Evolutionary conservation across 2,329 filamentous ascomycete genomes (phyloP).

Genomic region (Knoxdaviesia proteae): DNA sequence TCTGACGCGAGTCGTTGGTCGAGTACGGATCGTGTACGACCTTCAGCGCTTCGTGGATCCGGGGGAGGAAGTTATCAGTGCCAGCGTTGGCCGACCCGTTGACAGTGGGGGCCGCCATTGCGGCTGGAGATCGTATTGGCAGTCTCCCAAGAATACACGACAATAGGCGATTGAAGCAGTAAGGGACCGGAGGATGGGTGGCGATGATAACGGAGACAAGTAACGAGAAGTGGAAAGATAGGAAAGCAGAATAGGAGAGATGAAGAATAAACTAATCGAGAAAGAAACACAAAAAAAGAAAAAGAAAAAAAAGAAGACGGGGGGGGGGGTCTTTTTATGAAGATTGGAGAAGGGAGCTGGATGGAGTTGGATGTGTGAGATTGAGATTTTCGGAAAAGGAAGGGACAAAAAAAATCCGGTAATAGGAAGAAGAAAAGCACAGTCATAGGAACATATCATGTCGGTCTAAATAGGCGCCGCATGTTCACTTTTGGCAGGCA

Average conservation of each 20-base stretch:
- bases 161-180: not conserved
- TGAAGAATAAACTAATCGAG: conserved; percentile 2
- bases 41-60: conserved; percentile 68
- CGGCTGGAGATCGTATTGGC: too few relatives aligned
- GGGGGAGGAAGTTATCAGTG: conserved; percentile 29
- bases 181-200: not conserved
- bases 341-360: too few relatives aligned
- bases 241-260: conserved; percentile 1
- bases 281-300: not conserved
- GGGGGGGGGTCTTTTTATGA: too few relatives aligned
- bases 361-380: too few relatives aligned
- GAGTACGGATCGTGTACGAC: conserved; percentile 71
- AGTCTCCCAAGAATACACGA: too few relatives aligned
- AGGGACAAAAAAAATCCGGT: too few relatives aligned
- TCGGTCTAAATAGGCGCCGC: too few relatives aligned
- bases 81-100: conserved; percentile 11
- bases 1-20: conserved; percentile 57
- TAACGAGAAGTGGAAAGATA: not conserved
- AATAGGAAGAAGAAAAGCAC: too few relatives aligned
- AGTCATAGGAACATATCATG: too few relatives aligned
- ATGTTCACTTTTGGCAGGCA: too few relatives aligned
- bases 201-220: not conserved
- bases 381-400: too few relatives aligned
- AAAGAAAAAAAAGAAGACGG: too few relatives aligned
- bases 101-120: conserved; percentile 6